Evolutionary conservation across 768 basidiomycete species (phyloP).

Genomic region (Boletus sp.): DNA sequence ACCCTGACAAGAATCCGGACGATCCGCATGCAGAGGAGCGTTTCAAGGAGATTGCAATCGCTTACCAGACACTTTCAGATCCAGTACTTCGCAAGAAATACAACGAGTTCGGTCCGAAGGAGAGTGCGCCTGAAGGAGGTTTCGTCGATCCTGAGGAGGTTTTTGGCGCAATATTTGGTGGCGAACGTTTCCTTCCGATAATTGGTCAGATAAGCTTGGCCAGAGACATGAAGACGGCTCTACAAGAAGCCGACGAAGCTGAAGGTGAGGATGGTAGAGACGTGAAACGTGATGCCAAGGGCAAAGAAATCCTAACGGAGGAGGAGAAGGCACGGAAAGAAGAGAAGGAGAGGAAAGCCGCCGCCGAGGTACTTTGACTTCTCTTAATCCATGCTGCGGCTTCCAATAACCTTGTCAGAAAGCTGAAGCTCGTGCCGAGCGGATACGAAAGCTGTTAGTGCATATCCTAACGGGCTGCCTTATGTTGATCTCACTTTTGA

Average conservation of each 20-base stretch:
- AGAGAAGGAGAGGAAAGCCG: conserved; percentile 62
- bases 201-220: conserved; percentile 89
- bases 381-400: background rate
- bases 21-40: conserved; percentile 82
- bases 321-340: conserved; percentile 77
- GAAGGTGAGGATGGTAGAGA: conserved; percentile 45
- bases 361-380: conserved; percentile 57
- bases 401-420: conserved; percentile 46
- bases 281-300: conserved; percentile 51
- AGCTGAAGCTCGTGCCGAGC: conserved; percentile 74
- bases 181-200: conserved; percentile 80
- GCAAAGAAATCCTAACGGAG: conserved; percentile 51
- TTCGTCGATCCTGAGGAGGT: conserved; percentile 86
- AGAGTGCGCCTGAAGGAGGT: conserved; percentile 78
- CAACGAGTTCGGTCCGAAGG: conserved; percentile 88
- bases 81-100: conserved; percentile 75
- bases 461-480: background rate
- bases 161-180: conserved; percentile 84
- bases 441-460: conserved; percentile 61
- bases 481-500: conserved; percentile 3
- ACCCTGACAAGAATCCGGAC: conserved; percentile 90
- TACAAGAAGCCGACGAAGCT: conserved; percentile 82
- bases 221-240: conserved; percentile 87
- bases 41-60: conserved; percentile 91
- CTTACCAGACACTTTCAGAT: conserved; percentile 85